Percentiles rank a stretch among this genome's conserved stretches.
Evolutionary conservation across 2,329 filamentous ascomycete genomes (phyloP).

Genomic region (Emydomyces testavorans): DNA sequence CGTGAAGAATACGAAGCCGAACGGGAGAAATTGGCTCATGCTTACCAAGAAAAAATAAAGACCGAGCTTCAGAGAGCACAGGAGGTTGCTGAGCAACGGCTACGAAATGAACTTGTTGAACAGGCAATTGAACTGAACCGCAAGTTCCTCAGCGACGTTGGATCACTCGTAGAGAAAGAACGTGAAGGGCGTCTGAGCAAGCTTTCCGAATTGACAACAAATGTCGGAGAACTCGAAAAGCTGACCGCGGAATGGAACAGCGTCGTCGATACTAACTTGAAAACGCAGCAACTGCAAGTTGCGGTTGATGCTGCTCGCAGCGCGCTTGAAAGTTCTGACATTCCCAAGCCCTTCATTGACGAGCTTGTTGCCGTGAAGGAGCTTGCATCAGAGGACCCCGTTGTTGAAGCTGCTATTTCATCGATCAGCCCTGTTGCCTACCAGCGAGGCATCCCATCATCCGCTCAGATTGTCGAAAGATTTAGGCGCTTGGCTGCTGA

Average conservation of each 20-base stretch:
- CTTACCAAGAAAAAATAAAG: constrained; percentile 69
- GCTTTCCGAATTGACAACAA: constrained; percentile 64
- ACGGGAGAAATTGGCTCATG: constrained; percentile 63
- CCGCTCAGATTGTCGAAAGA: constrained; percentile 79
- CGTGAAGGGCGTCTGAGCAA: constrained; percentile 76
- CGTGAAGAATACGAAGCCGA: constrained; percentile 80
- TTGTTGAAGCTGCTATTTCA: constrained; percentile 88
- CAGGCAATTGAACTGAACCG: constrained; percentile 83
- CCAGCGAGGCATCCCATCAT: constrained; percentile 75
- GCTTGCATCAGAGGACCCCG: constrained; percentile 68
- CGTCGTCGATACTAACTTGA: constrained; percentile 78
- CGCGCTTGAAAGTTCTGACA: constrained; percentile 61
- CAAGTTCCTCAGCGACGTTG: constrained; percentile 67
- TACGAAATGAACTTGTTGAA: constrained; percentile 75
- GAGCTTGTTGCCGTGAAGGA: constrained; percentile 93
- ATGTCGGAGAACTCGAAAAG: constrained; percentile 72
- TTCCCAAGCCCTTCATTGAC: constrained; percentile 74
- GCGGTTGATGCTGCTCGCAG: constrained; percentile 86
- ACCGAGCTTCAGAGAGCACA: constrained; percentile 68
- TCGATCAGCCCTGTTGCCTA: constrained; percentile 91
- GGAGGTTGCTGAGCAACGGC: constrained; percentile 68
- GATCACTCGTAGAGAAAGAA: constrained; percentile 75
- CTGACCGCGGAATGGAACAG: constrained; percentile 82
- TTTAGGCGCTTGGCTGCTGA: constrained; percentile 88
- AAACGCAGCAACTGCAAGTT: constrained; percentile 91